Evolutionary conservation across 2,329 filamentous ascomycete genomes (phyloP), one percentile per base, ranked within the genome.

Genomic region (Paracoccidioides brasiliensis): DNA sequence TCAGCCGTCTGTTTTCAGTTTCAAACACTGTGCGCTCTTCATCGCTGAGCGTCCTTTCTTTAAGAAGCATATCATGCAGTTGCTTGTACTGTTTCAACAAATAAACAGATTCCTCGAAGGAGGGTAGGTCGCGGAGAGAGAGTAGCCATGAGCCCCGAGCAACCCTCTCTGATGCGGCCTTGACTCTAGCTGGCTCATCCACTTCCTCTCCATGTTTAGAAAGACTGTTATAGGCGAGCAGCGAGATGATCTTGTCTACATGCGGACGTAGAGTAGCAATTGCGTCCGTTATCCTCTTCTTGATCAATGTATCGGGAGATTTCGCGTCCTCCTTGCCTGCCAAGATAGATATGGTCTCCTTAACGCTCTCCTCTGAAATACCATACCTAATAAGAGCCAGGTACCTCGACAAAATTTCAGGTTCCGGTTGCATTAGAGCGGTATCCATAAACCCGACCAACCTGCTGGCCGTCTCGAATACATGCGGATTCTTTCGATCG

Each of bases 401-500:
- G 46, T 72, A 72, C 5, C 57, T 60, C 2, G 61, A 60, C 12
- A 72, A 52, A 8, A 64, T 63, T 38, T 63, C 61, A 12, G 64
- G 60, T 35, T 70, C 66, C 2, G 70, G 66, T 8, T 70, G 56
- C 12, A 64, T 49, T 35, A 67, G 57, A 15, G 58, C 43, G 37
- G 61, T 54, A 33, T 62, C 55, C 84, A 90, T 90, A 52, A 95
- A 72, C 5, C 33, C 12, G 22, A 51, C 15, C 32, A 95, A 75
- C 52, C 75, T 69, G 52, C 76, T 80, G 4, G 87, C 85, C 60
- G 85, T 78, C 3, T 74, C 70, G 60, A 95, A 79, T 28, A 81
- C 80, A 53, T 84, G 79, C n/a, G 69, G 75, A 67, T 94, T 95
- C 55, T 83, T 82, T 64, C 83, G 85, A 73, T 96, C 89, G 56